Evolutionary conservation across 768 basidiomycete genomes (phyloP).

Genomic region (Hygrophorus pudorinus): DNA sequence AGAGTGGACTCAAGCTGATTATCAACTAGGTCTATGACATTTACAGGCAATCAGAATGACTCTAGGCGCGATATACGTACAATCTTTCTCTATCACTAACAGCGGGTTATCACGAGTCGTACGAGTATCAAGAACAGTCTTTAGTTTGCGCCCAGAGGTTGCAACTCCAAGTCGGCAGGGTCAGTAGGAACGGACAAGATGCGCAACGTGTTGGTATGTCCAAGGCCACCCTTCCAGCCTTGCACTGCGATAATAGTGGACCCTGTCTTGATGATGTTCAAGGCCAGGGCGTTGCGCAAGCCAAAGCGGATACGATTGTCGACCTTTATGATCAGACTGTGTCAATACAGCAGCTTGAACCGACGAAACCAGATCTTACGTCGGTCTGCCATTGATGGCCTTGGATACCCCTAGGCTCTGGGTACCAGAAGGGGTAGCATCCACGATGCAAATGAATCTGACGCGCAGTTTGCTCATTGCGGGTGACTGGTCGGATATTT

Average conservation of each 20-base stretch:
- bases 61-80: no score
- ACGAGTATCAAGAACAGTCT: not conserved
- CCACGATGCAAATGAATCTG: slow-evolving; percentile 96
- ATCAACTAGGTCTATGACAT: no score
- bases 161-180: slow-evolving; percentile 63
- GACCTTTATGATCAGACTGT: slow-evolving; percentile 42
- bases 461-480: slow-evolving; percentile 90
- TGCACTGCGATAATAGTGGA: slow-evolving; percentile 91
- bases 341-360: not conserved
- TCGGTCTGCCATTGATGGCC: slow-evolving; percentile 95
- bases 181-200: slow-evolving; percentile 80
- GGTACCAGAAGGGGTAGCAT: slow-evolving; percentile 95
- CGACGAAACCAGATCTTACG: slow-evolving; percentile 40
- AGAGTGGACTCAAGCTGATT: no score
- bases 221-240: slow-evolving; percentile 98
- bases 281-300: slow-evolving; percentile 66
- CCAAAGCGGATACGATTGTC: slow-evolving; percentile 89
- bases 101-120: no score
- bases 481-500: slow-evolving; percentile 57
- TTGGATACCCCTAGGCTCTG: slow-evolving; percentile 84
- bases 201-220: slow-evolving; percentile 88
- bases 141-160: slow-evolving; percentile 33
- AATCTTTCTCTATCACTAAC: no score
- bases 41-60: not conserved
- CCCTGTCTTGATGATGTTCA: slow-evolving; percentile 84